phyloP scores from a whole-genome alignment of 202 grass and related monocot species.

The Elaeis oleifera region DNA sequence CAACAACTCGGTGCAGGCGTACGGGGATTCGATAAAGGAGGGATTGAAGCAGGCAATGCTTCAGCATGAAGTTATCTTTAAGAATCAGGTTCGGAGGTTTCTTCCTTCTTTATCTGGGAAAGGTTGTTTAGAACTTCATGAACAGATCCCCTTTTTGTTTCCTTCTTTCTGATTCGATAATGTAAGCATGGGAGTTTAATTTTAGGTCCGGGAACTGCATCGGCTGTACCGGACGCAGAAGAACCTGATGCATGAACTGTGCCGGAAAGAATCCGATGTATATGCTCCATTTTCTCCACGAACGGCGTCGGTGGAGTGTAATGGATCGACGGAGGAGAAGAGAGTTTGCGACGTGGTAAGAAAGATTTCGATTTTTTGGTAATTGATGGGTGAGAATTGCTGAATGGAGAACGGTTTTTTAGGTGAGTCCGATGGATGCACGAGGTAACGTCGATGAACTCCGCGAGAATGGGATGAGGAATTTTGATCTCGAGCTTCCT shows the following conservation, averaged over 20 bases:
- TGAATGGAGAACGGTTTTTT: too few species aligned
- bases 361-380: too few species aligned
- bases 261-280: slow-evolving; percentile 33
- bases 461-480: neutral
- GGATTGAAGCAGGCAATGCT: slow-evolving; percentile 41
- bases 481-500: slow-evolving; percentile 2
- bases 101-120: slow-evolving; percentile 2
- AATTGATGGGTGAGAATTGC: too few species aligned
- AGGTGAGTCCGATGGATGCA: too few species aligned
- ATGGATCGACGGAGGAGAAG: neutral
- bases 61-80: slow-evolving; percentile 41
- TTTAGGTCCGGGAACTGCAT: slow-evolving; percentile 62
- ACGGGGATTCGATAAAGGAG: slow-evolving; percentile 26
- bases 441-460: too few species aligned
- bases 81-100: slow-evolving; percentile 39
- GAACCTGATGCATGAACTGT: slow-evolving; percentile 36
- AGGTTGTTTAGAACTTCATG: too few species aligned
- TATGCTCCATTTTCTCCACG: slow-evolving; percentile 4
- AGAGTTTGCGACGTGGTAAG: slow-evolving; percentile 2
- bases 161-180: slow-evolving; percentile 1
- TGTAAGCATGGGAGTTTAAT: neutral
- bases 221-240: slow-evolving; percentile 50
- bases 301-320: neutral
- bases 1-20: slow-evolving; percentile 34
- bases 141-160: slow-evolving; percentile 4